Evolutionary conservation across 352 stramenopile species (phyloP), one percentile per base, ranked within the genome.

Genomic region (Globisporangium camurandrum): DNA sequence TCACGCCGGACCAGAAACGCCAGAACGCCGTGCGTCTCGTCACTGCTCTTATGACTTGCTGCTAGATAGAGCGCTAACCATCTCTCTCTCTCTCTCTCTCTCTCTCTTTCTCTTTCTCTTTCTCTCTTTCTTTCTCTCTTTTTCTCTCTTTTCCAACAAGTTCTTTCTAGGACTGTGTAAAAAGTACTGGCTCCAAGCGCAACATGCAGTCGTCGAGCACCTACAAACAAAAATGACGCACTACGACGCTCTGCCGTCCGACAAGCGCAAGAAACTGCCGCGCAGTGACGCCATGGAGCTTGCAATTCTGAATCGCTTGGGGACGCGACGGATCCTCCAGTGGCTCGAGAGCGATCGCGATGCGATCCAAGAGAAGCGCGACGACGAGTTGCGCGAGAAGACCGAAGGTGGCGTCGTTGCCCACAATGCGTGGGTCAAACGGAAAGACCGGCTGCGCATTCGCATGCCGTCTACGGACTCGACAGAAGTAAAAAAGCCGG

Each of bases 281-380:
- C 66, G 49, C 22, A 57, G 42, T 1, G 37, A 59, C 9, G 69
- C 86, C 40, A 68, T 86, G 40, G 81, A 90, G 54, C 55, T 87
- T 23, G 51, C 71, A 3, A 56, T 84, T 1, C 58, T 93, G 19
- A 86, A 79, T 34, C 58, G 66, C 4, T 45, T 89, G 1, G 82
- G 82, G 17, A 65, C 88, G 22, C 75, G 79, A 46, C 75, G 76
- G 30, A 87, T 93, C 62, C 51, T 89, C 50, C 69, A 83, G 42
- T 90, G 80, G 77, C 49, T 88, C 9, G 76, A 92, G 41, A 68
- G 89, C 40, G 80, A 91, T 27, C 51, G 66, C 0, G 78, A 94
- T 37, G 77, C 69, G 8, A 68, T 90, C 28, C 64, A 89, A 19
- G 72, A 72, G 34, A 66, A 84, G 41, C 72, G 75, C 48, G 67